phyloP scores from a whole-genome alignment of 805 yeast species.

The Saccharomycopsis babjevae region DNA sequence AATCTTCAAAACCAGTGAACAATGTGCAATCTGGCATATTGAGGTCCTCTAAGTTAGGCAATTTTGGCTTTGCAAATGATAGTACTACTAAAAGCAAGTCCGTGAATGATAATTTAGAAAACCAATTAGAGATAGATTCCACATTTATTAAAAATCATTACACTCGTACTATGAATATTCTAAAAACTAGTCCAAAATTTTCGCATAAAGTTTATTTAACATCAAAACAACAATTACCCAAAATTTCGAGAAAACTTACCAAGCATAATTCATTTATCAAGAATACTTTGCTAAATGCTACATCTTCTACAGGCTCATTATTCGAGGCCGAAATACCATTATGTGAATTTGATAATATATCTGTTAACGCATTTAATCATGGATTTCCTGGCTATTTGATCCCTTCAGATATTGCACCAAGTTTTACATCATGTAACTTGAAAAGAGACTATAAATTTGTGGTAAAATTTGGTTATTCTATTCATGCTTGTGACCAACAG shows the following conservation, averaged over 20 bases:
- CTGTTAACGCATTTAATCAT: neutral
- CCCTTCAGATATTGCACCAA: slow-evolving; percentile 9
- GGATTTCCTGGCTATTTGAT: neutral
- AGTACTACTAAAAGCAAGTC: neutral
- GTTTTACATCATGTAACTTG: slow-evolving; percentile 10
- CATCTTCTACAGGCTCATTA: neutral
- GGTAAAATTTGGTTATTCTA: neutral
- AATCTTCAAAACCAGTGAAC: neutral
- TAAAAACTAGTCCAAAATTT: neutral
- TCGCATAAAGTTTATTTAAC: neutral
- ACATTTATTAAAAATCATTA: neutral
- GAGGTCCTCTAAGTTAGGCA: neutral
- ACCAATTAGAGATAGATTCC: neutral
- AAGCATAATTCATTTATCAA: neutral
- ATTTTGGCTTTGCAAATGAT: neutral
- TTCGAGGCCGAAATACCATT: slow-evolving; percentile 11
- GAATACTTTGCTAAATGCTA: neutral
- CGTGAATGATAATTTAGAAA: neutral
- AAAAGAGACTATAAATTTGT: slow-evolving; percentile 8
- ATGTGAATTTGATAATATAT: neutral
- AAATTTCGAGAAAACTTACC: neutral
- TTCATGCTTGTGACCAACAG: neutral
- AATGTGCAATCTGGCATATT: neutral
- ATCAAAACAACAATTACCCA: neutral
- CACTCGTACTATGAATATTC: neutral